phyloP scores from a whole-genome alignment of 1,284 basidiomycete genomes.

The Ceratobasidium sp. region DNA sequence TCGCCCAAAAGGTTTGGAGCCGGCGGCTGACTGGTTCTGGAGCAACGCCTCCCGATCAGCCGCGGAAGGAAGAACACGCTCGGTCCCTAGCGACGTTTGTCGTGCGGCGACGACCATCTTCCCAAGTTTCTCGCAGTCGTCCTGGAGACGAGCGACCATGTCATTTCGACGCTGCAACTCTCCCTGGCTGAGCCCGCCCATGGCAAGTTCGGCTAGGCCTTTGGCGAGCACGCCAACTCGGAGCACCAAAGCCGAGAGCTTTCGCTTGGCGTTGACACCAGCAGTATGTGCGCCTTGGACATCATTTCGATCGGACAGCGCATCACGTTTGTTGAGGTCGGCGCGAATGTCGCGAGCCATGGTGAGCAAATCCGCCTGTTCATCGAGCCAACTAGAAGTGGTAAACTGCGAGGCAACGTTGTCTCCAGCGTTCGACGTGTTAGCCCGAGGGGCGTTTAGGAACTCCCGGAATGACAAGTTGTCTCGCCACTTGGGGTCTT shows the following conservation, averaged over 20 bases:
- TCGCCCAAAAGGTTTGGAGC: slow-evolving; percentile 66
- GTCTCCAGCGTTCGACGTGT: slow-evolving; percentile 37
- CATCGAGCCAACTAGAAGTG: slow-evolving; percentile 83
- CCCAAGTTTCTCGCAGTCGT: slow-evolving; percentile 84
- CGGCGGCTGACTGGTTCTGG: slow-evolving; percentile 52
- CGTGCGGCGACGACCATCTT: slow-evolving; percentile 79
- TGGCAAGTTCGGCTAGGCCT: slow-evolving; percentile 71
- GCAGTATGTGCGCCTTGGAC: slow-evolving; percentile 77
- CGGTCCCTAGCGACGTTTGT: slow-evolving; percentile 59
- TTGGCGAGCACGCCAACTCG: slow-evolving; percentile 76
- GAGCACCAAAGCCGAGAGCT: slow-evolving; percentile 76
- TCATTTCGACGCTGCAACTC: slow-evolving; percentile 85
- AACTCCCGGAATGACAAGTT: slow-evolving; percentile 85
- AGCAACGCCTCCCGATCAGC: slow-evolving; percentile 74
- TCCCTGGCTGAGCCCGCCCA: slow-evolving; percentile 80
- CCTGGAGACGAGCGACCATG: slow-evolving; percentile 82
- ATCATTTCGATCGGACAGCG: slow-evolving; percentile 79
- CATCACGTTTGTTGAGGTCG: slow-evolving; percentile 86
- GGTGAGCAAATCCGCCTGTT: slow-evolving; percentile 79
- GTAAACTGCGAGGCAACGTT: slow-evolving; percentile 64
- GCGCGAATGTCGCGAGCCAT: slow-evolving; percentile 82
- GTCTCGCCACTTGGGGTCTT: slow-evolving; percentile 85
- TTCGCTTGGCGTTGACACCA: slow-evolving; percentile 85
- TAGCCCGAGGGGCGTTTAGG: slow-evolving; percentile 73
- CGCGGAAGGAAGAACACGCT: slow-evolving; percentile 60